phyloP scores from a whole-genome alignment of 805 yeast genomes.

The Candida odintsovae region DNA sequence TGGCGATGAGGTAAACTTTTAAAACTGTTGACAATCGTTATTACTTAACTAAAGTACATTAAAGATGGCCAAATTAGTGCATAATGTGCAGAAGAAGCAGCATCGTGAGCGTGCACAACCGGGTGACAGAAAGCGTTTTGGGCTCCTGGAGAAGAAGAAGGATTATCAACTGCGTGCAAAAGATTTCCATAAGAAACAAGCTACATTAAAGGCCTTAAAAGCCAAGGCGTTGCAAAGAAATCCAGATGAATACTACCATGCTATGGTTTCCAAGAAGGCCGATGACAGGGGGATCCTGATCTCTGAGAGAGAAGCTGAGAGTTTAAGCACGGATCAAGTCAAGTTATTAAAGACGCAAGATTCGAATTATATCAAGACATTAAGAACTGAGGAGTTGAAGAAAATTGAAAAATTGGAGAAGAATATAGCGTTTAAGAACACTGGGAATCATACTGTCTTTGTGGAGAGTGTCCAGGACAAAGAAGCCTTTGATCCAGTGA shows the following conservation, averaged over 20 bases:
- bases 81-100: constrained; percentile 92
- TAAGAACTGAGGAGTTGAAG: constrained; percentile 61
- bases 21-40: background rate
- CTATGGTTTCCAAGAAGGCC: constrained; percentile 69
- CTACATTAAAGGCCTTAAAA: constrained; percentile 60
- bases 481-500: constrained; percentile 55
- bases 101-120: constrained; percentile 94
- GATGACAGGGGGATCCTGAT: constrained; percentile 66
- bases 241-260: constrained; percentile 96
- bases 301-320: constrained; percentile 58
- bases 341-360: constrained; percentile 88
- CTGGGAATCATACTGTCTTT: constrained; percentile 79
- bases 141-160: constrained; percentile 89
- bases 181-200: constrained; percentile 55
- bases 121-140: constrained; percentile 62
- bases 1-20: background rate
- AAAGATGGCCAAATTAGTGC: constrained; percentile 72
- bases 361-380: constrained; percentile 73
- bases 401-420: constrained; percentile 51
- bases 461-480: constrained; percentile 59
- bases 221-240: constrained; percentile 69
- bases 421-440: constrained; percentile 43
- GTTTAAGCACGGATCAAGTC: constrained; percentile 66
- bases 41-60: background rate
- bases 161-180: constrained; percentile 71